Evolutionary conservation across 1,284 basidiomycete genomes (phyloP), one percentile per base, ranked within the genome.

Genomic region (Schizophyllum commune): DNA sequence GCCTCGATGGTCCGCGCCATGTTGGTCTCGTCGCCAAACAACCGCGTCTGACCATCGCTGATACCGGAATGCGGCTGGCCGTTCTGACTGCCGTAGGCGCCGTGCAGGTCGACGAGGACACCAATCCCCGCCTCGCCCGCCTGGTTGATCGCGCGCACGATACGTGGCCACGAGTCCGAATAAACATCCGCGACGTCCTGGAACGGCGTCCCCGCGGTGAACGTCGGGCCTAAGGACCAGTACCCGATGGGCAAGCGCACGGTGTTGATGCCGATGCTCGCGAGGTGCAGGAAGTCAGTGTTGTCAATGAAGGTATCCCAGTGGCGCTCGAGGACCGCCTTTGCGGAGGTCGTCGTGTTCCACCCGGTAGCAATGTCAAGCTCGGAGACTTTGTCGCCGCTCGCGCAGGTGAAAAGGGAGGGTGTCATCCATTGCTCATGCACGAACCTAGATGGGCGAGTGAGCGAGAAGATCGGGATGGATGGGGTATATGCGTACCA

Each of bases 401-500:
- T 70, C 3, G 89, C 88, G 62, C 87, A 89, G 1, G 71, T 69
- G 69, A 91, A 91, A 34, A 89, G 66, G 53, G 85, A 85, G 4
- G 85, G 83, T 5, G 83, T 83, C 86, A 92, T 91, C 89, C 90
- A 92, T 32, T 80, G 74, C 70, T 92, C 90, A 61, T 86, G 83
- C 0, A 91, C 88, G 67, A 92, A 90, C 88, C 88, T 88, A 62
- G 15, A 17, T 32, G 13, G 55, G 22, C 47, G 13, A 58, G 47
- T 27, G 20, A 9, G 8, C 52, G 20, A 33, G 58, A 33, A n/a
- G 33, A 7, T 60, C 56, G 17, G 52, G 13, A 51, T 57, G 17
- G 27, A 57, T 17, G 55, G 15, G 22, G 6, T 55, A 56, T 34
- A 22, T n/a, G 61, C 71, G 58, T 62, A 84, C 83, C 82, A 87